A percentile compares a stretch with the other conserved stretches of the same genome.
These are phyloP conservation scores for Thecaphora thlaspeos DNA, from an alignment of 1,284 basidiomycete genomes.

Conservation along the genomic window DNA sequence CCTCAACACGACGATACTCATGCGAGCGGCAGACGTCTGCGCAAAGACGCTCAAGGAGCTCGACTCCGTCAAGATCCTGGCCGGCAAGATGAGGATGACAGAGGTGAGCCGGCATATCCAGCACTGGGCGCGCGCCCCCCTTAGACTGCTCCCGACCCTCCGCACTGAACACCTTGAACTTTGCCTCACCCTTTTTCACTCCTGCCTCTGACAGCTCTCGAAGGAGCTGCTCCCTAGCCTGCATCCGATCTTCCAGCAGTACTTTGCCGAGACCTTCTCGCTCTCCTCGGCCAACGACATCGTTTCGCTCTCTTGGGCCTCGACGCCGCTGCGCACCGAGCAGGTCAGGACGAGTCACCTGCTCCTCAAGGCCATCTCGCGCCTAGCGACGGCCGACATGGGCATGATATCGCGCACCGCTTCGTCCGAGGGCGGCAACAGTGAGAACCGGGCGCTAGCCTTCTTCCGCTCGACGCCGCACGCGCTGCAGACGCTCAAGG, in stretches of 20 bases:
- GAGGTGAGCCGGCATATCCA: no score
- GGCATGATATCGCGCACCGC: slow-evolving; percentile 41
- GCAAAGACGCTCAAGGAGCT: slow-evolving; percentile 52
- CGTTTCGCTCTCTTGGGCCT: slow-evolving; percentile 39
- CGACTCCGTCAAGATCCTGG: slow-evolving; percentile 45
- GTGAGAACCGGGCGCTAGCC: slow-evolving; percentile 43
- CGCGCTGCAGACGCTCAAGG: slow-evolving; percentile 35
- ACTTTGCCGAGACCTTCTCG: slow-evolving; percentile 47
- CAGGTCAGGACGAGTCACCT: slow-evolving; percentile 52
- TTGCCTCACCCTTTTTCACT: no score
- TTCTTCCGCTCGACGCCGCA: slow-evolving; percentile 51
- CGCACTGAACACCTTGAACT: no score
- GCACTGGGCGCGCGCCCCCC: no score
- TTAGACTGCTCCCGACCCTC: no score
- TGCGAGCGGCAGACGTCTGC: slow-evolving; percentile 48
- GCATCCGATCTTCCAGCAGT: slow-evolving; percentile 46
- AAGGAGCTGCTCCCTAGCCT: slow-evolving; percentile 44
- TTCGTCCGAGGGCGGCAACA: slow-evolving; percentile 19
- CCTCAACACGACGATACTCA: slow-evolving; percentile 35
- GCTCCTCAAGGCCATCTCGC: slow-evolving; percentile 43
- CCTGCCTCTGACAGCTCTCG: no score
- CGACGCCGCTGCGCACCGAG: slow-evolving; percentile 28
- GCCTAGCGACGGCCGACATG: slow-evolving; percentile 47
- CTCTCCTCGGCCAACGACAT: slow-evolving; percentile 14
- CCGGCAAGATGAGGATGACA: slow-evolving; percentile 55